Conservation (phyloP, 169 alveolate genomes). For the Babesia divergens region DNA sequence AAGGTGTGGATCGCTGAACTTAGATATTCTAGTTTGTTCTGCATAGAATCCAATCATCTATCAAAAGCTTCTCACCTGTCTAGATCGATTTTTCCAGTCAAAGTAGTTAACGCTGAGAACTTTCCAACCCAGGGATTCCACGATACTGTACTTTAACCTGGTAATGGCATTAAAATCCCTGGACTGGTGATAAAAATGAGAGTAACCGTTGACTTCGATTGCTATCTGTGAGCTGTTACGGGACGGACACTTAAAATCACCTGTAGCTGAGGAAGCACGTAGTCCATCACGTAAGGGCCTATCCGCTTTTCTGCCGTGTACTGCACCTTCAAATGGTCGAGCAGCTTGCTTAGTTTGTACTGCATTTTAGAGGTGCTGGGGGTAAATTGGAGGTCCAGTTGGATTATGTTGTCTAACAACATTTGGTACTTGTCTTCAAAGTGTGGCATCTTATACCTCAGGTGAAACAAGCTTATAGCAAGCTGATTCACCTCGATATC, state of each 20-base stretch:
- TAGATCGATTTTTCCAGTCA: constrained; percentile 58
- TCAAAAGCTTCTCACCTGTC: constrained; percentile 19
- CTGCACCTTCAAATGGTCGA: constrained; percentile 41
- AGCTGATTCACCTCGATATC: constrained; percentile 64
- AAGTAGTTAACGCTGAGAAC: constrained; percentile 58
- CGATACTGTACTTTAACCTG: constrained; percentile 47
- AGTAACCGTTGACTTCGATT: constrained; percentile 61
- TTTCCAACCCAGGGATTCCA: constrained; percentile 60
- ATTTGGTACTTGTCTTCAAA: constrained; percentile 22
- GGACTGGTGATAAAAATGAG: constrained; percentile 62
- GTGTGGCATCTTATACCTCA: constrained; percentile 14
- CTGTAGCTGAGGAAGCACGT: constrained; percentile 52
- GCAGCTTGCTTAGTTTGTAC: constrained; percentile 31
- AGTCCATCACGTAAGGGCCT: constrained; percentile 67
- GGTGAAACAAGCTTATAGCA: constrained; percentile 25
- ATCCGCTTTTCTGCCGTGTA: constrained; percentile 26
- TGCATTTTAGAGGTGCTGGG: constrained; percentile 68
- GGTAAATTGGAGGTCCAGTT: constrained; percentile 21
- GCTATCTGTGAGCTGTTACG: constrained; percentile 40
- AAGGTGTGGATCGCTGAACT: not conserved
- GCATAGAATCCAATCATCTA: not conserved
- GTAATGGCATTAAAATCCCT: constrained; percentile 40
- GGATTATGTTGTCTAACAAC: constrained; percentile 29
- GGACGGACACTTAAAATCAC: not conserved
- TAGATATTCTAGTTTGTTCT: constrained; percentile 18